A percentile compares a stretch with the other conserved stretches of the same genome.
Conservation (phyloP, 1,284 basidiomycete species). For the Gomphus bonarii region DNA sequence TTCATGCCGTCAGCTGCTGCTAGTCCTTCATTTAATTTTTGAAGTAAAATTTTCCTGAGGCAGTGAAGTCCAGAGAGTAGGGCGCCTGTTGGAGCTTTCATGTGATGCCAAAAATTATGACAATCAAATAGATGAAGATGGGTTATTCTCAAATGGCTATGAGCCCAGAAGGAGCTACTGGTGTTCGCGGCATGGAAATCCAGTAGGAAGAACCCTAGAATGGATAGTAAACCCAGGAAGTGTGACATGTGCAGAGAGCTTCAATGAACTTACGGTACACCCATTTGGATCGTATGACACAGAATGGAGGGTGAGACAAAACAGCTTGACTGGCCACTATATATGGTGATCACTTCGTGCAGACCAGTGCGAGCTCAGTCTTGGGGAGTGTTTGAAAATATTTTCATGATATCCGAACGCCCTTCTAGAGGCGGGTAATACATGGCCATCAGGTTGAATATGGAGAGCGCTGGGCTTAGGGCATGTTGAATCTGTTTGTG, state of each 20-base stretch:
- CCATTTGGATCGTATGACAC: neutral
- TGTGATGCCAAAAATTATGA: neutral
- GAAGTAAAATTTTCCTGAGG: conserved; percentile 29
- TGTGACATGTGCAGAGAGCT: conserved; percentile 30
- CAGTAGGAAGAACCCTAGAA: conserved; percentile 29
- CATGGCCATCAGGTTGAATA: conserved; percentile 36
- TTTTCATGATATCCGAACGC: conserved; percentile 38
- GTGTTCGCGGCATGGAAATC: conserved; percentile 30
- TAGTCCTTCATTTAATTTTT: conserved; percentile 32
- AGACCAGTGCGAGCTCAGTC: conserved; percentile 38
- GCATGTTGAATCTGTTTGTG: conserved; percentile 37
- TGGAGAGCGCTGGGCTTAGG: conserved; percentile 41
- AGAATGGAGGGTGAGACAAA: neutral
- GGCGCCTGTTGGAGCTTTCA: conserved; percentile 19
- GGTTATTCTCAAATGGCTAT: conserved; percentile 17
- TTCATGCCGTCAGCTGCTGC: conserved; percentile 26
- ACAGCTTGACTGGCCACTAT: conserved; percentile 24
- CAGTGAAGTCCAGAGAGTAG: conserved; percentile 31
- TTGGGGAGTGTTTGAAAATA: conserved; percentile 33
- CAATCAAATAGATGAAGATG: neutral
- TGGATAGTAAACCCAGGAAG: conserved; percentile 26
- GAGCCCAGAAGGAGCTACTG: conserved; percentile 21
- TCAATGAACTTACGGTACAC: conserved; percentile 3
- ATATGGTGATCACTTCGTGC: conserved; percentile 32
- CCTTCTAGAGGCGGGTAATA: conserved; percentile 35